A percentile compares a stretch with the other conserved stretches of the same genome.
These are phyloP conservation scores for Lactuca saligna DNA, from an alignment of 129 eudicot species.

Conservation along the genomic window DNA sequence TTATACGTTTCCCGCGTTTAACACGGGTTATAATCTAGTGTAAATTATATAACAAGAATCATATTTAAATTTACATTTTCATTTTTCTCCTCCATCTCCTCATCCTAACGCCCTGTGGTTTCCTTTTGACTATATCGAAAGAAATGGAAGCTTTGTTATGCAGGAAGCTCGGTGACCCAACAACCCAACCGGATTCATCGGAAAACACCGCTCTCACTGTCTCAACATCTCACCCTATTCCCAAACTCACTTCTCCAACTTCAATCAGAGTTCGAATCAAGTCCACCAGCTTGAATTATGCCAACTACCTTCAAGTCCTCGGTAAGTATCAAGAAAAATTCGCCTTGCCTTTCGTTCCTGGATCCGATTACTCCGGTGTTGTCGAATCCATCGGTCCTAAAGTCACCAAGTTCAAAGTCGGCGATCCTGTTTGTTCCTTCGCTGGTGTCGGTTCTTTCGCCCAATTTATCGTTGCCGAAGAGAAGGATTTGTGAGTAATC, in stretches of 20 bases:
- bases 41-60: no score
- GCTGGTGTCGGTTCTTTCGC: constrained; percentile 75
- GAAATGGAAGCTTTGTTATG: constrained; percentile 85
- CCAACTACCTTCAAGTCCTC: constrained; percentile 74
- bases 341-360: constrained; percentile 70
- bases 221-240: constrained; percentile 63
- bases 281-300: constrained; percentile 83
- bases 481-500: constrained; percentile 58
- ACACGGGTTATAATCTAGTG: no score
- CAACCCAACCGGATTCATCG: constrained; percentile 41
- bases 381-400: constrained; percentile 60
- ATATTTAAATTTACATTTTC: no score
- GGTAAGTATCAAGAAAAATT: constrained; percentile 92
- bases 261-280: constrained; percentile 58
- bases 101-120: no score
- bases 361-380: constrained; percentile 84
- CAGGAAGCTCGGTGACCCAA: constrained; percentile 81
- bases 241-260: constrained; percentile 58
- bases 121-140: no score
- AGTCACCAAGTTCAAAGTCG: constrained; percentile 66
- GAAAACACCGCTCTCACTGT: constrained; percentile 44
- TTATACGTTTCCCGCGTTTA: no score
- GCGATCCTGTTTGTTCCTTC: constrained; percentile 70
- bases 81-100: no score
- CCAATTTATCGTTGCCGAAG: no score